Evolutionary conservation across 257 asterid genomes (phyloP).

Genomic region (Fraxinus americana): DNA sequence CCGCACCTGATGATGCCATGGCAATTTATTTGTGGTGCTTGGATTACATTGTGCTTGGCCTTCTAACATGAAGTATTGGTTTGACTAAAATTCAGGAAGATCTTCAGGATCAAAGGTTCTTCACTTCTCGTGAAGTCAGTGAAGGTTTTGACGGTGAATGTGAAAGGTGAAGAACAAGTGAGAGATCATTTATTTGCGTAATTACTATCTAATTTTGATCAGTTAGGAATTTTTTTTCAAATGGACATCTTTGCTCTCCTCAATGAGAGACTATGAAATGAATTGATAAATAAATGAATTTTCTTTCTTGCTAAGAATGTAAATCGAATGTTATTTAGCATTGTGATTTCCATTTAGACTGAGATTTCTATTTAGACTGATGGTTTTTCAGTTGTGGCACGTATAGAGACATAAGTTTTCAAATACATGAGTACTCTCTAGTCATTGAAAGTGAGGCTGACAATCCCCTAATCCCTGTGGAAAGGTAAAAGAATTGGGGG

Average conservation of each 20-base stretch:
- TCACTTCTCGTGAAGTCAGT: constrained; percentile 41
- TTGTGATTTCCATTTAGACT: background rate
- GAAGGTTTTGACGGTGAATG: constrained; percentile 35
- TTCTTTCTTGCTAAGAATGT: background rate
- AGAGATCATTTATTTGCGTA: constrained; percentile 35
- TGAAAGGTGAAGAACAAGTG: constrained; percentile 69
- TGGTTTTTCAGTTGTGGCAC: background rate
- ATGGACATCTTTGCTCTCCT: constrained; percentile 12
- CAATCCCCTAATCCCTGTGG: background rate
- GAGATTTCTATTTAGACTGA: background rate
- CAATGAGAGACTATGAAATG: background rate
- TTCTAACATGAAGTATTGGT: constrained; percentile 16
- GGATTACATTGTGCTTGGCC: constrained; percentile 19
- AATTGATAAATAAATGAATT: background rate
- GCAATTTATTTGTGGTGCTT: constrained; percentile 34
- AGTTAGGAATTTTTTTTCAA: constrained; percentile 4
- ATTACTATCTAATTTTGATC: constrained; percentile 24
- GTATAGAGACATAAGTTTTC: background rate
- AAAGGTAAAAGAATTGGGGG: background rate
- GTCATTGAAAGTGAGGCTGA: background rate
- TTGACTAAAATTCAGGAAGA: constrained; percentile 46
- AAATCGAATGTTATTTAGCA: background rate
- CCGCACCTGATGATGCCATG: constrained; percentile 37
- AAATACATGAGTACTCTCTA: background rate
- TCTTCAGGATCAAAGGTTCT: constrained; percentile 36